A percentile compares a stretch with the other conserved stretches of the same genome.
phyloP scores from a whole-genome alignment of 768 basidiomycete genomes.

The Coprinopsis sp. region DNA sequence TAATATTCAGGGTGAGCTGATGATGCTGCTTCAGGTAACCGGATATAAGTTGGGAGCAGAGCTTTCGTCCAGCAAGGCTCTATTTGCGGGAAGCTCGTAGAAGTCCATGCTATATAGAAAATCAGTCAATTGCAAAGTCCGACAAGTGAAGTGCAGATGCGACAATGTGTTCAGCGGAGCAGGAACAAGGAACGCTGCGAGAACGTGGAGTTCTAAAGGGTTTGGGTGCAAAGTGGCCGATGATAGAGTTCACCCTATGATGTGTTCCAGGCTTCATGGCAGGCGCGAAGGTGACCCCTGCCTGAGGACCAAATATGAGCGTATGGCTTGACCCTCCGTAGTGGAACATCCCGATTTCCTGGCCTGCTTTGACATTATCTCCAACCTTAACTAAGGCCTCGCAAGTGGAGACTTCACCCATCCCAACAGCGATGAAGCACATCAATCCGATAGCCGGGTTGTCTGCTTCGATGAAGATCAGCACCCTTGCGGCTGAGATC shows the following conservation, averaged over 20 bases:
- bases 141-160: slow-evolving; percentile 6
- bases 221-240: neutral
- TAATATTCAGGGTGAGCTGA: neutral
- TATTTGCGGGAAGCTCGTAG: slow-evolving; percentile 34
- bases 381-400: slow-evolving; percentile 43
- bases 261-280: neutral
- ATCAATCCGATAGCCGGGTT: slow-evolving; percentile 50
- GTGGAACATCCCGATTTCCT: slow-evolving; percentile 60
- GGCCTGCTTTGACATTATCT: slow-evolving; percentile 44
- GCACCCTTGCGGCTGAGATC: slow-evolving; percentile 42
- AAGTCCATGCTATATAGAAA: neutral
- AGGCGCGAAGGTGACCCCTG: neutral
- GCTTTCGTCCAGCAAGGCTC: slow-evolving; percentile 60
- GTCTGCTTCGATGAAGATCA: slow-evolving; percentile 55
- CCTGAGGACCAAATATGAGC: slow-evolving; percentile 20
- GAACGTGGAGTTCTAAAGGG: neutral
- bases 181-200: too few relatives aligned
- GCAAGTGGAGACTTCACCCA: slow-evolving; percentile 60
- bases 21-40: slow-evolving; percentile 30
- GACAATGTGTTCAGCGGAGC: too few relatives aligned
- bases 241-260: neutral
- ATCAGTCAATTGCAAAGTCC: neutral
- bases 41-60: slow-evolving; percentile 77
- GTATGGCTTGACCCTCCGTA: slow-evolving; percentile 40
- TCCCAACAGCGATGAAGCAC: slow-evolving; percentile 55